Evolutionary conservation across 192 early-diverging fungal species (phyloP).

Genomic region (Ambispora gerdemannii): DNA sequence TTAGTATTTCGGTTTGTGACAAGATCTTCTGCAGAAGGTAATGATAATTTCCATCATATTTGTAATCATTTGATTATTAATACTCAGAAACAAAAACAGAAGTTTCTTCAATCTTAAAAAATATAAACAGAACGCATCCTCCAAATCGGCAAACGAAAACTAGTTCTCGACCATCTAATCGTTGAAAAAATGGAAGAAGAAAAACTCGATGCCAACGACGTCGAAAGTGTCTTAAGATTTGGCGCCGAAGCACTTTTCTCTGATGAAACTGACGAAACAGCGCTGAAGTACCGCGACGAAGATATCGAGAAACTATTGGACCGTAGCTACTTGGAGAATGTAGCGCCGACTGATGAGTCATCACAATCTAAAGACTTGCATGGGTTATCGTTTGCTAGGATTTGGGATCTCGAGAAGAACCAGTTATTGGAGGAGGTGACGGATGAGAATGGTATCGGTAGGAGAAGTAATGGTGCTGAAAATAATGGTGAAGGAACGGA

Average conservation of each 20-base stretch:
- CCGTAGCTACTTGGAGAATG: constrained; percentile 48
- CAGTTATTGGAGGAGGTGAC: constrained; percentile 44
- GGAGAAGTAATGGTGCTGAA: not conserved
- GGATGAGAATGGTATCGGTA: constrained; percentile 15
- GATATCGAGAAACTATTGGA: constrained; percentile 61
- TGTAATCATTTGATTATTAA: not conserved
- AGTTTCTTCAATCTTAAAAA: not conserved
- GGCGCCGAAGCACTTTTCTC: constrained; percentile 67
- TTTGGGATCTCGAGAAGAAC: constrained; percentile 58
- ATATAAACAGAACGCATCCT: constrained; percentile 56
- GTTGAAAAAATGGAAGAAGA: constrained; percentile 69
- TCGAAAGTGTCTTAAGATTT: constrained; percentile 63
- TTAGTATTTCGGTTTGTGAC: constrained; percentile 63
- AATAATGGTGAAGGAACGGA: not conserved
- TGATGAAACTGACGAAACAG: constrained; percentile 49
- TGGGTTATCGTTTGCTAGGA: constrained; percentile 60
- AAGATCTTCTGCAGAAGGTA: constrained; percentile 58
- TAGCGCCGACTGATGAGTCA: constrained; percentile 23
- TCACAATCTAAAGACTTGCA: constrained; percentile 39
- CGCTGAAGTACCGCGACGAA: constrained; percentile 54
- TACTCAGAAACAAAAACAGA: not conserved
- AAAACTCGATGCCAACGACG: constrained; percentile 49
- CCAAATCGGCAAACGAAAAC: constrained; percentile 70
- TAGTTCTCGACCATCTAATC: constrained; percentile 72
- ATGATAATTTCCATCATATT: not conserved